These are phyloP conservation scores for Ophiostoma fasciatum DNA, from an alignment of 2,329 filamentous ascomycete species.

Conservation along the genomic window DNA sequence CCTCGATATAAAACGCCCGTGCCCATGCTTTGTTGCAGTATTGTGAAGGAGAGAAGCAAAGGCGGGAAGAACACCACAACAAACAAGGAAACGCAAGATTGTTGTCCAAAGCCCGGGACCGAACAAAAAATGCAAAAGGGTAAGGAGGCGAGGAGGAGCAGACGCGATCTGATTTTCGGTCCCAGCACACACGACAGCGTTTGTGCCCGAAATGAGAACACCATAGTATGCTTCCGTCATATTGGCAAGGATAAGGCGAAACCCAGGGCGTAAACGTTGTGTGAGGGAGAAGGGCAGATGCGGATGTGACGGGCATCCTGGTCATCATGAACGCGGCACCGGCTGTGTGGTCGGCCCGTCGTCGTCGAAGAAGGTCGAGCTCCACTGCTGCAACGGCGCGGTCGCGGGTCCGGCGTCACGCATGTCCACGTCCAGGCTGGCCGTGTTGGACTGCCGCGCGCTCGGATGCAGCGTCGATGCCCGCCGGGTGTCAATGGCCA, in stretches of 20 bases:
- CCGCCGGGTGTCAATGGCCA: slow-evolving; percentile 29
- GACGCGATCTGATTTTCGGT: too few species aligned
- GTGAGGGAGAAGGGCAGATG: too few species aligned
- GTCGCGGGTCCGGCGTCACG: slow-evolving; percentile 40
- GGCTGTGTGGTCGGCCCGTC: too few species aligned
- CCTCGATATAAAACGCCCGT: slow-evolving; percentile 8
- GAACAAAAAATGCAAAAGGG: too few species aligned
- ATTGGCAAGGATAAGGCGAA: too few species aligned
- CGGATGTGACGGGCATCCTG: neutral
- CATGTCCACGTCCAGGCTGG: slow-evolving; percentile 38
- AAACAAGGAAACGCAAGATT: neutral
- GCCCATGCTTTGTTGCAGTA: slow-evolving; percentile 6
- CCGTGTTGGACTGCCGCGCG: slow-evolving; percentile 20
- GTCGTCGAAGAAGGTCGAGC: slow-evolving; percentile 36
- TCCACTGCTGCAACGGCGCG: slow-evolving; percentile 32
- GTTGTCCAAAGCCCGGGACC: neutral
- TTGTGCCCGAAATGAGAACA: too few species aligned
- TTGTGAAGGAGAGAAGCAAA: neutral
- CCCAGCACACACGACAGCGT: too few species aligned
- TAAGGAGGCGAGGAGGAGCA: too few species aligned
- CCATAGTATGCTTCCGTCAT: neutral
- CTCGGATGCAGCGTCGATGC: slow-evolving; percentile 18
- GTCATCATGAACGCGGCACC: neutral
- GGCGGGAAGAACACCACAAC: neutral
- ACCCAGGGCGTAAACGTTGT: too few species aligned